Base-by-base conservation (phyloP, 2,329 filamentous ascomycete species). In the Claviceps monticola region DNA sequence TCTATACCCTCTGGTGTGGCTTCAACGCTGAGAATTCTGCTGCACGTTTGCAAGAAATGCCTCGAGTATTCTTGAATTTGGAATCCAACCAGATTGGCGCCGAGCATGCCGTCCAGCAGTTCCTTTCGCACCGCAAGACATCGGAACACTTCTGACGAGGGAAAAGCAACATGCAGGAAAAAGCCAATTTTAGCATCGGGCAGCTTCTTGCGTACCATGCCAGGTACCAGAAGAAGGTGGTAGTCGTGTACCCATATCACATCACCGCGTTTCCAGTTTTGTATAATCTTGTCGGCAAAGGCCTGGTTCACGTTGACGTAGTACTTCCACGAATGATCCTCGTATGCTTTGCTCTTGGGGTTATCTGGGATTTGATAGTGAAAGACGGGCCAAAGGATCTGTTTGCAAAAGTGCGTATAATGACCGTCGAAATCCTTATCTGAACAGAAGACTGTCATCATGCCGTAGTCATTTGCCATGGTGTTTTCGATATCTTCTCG, bases 281-380 rank as follows among this genome's bases (percentile, higher is more conserved):
- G 84, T 47, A 95, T 75, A 53, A 97, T 89, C 64, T 84, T 84
- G 64, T 96, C 86, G 36, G 91, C 91, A 68, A 97, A 96, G 3
- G 85, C 88, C 66, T 93, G 85, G 70, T 96, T 96, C 62, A 96
- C 78, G 51, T 87, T 88, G 63, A 89, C 85, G 61, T 97, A 97
- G 71, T 88, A 95, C 59, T 89, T 79, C 88, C 90, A 97, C 0
- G 90, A 96, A 68, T 97, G 90, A 60, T 97, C 91, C 66, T 95
- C 86, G 66, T 95, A 97, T 0, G 91, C 91, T 67, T 97, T 97
- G 79, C 89, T 96, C 75, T 95, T 95, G 26, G 91, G 91, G 64
- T 95, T 94, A 64, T 97, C 93, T 0, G 91, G 93, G 54, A 97
- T 95, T 68, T 96, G 90, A 66, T 97, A 97, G 69, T 97, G 90